A percentile compares a stretch with the other conserved stretches of the same genome.
Evolutionary conservation across 257 asterid species (phyloP).

Genomic region (Solanum dulcamara): DNA sequence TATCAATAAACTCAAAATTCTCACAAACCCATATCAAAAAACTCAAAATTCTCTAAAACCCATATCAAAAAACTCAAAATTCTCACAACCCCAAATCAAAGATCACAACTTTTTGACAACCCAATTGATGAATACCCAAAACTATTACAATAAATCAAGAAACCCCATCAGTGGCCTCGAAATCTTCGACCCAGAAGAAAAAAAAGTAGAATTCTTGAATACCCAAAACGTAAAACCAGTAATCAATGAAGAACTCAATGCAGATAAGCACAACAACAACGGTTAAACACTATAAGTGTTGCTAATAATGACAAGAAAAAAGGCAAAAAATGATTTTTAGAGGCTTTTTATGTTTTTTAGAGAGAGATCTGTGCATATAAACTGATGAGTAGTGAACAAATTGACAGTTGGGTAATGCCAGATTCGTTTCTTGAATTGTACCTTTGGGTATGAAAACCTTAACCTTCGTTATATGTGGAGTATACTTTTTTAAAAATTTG

Average conservation of each 20-base stretch:
- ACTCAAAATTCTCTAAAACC: constrained; percentile 12
- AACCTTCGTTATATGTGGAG: background rate
- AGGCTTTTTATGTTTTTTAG: background rate
- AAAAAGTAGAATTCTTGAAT: background rate
- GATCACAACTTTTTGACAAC: constrained; percentile 7
- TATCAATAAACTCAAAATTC: constrained; percentile 5
- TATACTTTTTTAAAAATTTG: background rate
- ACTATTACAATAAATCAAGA: background rate
- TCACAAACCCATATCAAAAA: background rate
- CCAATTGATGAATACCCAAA: constrained; percentile 9
- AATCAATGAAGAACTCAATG: constrained; percentile 3
- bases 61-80: constrained; percentile 1
- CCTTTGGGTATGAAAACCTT: background rate
- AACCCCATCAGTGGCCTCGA: background rate
- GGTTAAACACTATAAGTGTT: background rate
- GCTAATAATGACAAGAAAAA: background rate
- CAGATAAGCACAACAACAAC: background rate
- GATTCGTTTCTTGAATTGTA: constrained; percentile 15
- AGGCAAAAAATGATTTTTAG: background rate
- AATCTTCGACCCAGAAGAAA: background rate
- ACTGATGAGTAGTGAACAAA: background rate
- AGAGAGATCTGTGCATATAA: background rate
- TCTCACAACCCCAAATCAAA: constrained; percentile 14
- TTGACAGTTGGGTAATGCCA: background rate
- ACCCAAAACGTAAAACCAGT: background rate